Base-by-base conservation (phyloP, 2,329 filamentous ascomycete species). In the Colletotrichum endophyticum region DNA sequence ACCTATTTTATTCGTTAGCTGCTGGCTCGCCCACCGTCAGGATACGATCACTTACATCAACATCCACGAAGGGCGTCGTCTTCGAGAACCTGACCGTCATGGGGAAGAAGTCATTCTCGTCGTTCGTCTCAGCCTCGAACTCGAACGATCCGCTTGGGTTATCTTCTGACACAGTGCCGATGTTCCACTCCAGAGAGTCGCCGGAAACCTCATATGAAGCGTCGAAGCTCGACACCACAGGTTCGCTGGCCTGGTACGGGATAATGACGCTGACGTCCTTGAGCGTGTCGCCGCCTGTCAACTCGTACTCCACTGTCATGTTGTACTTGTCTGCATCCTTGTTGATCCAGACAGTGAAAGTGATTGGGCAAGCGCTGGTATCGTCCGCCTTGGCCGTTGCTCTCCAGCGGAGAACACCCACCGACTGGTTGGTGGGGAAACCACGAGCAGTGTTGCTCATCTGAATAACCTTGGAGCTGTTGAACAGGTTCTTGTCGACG, bases 331-430 rank as follows among this genome's bases (percentile, higher is more conserved):
- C 92, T 63, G 94, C 92, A 64, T 95, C 94, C 85, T 96, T 96
- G 86, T 98, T 98, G 77, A 98, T 95, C 97, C 97, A 99, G 49
- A 98, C 96, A 3, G 96, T 98, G 85, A 99, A 99, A 49, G 95
- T 97, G 82, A 99, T 97, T 9, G 97, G 97, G 49, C 98, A 93
- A 71, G 96, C 92, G 78, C 92, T 93, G 44, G 94, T 86, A 80
- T 98, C 95, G 79, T 98, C 96, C 4, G 91, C 90, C 86, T 95
- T 96, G 66, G 95, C 94, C 19, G 93, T 92, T 27, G 95, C 94
- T 82, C 96, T 95, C 97, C 97, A 99, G 84, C 96, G 93, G 83
- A 99, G 90, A 57, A 99, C 96, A 72, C 95, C 96, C 73, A 99
- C 96, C 19, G 95, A 93, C 84, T 98, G 98, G 87, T 98, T 99